A percentile compares a stretch with the other conserved stretches of the same genome.
These are phyloP conservation scores for Oidiodendron maius DNA, from an alignment of 495 filamentous ascomycete genomes.

Conservation along the genomic window DNA sequence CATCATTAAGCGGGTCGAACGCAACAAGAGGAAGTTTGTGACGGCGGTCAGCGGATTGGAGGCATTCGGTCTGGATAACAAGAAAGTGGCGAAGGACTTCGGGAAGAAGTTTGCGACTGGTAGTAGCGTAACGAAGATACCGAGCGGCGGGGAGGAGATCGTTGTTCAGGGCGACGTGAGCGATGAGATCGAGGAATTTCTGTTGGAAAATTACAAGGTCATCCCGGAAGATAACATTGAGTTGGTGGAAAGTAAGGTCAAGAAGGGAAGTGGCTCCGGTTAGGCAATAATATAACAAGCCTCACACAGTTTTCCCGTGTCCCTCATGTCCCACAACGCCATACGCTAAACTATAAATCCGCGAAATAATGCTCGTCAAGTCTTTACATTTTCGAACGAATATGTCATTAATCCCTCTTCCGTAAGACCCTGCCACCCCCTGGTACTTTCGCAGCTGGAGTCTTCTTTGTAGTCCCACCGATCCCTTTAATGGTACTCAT, in stretches of 20 bases:
- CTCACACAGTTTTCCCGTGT: too few relatives aligned
- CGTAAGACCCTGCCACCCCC: constrained; percentile 37
- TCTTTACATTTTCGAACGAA: not conserved
- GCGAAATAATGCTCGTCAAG: too few relatives aligned
- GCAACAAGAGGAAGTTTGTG: constrained; percentile 95
- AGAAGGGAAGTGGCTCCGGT: constrained; percentile 59
- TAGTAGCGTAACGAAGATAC: constrained; percentile 81
- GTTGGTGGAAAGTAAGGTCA: constrained; percentile 89
- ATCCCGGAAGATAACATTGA: constrained; percentile 95
- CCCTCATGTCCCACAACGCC: too few relatives aligned
- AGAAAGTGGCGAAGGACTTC: constrained; percentile 85
- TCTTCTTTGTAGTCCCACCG: constrained; percentile 33
- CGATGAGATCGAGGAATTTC: constrained; percentile 87
- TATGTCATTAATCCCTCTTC: constrained; percentile 34
- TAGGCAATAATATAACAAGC: too few relatives aligned
- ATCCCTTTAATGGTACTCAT: constrained; percentile 36
- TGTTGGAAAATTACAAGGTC: constrained; percentile 74
- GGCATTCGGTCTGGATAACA: constrained; percentile 84
- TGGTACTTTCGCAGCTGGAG: constrained; percentile 27
- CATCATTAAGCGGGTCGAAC: constrained; percentile 91
- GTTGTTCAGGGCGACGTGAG: constrained; percentile 96
- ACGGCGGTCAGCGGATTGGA: constrained; percentile 87
- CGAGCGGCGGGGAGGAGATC: constrained; percentile 88
- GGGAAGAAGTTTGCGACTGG: constrained; percentile 94
- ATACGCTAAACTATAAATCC: constrained; percentile 8